Base-by-base conservation (phyloP, 1,139 yeast species). In the Yamadazyma aaseri region DNA sequence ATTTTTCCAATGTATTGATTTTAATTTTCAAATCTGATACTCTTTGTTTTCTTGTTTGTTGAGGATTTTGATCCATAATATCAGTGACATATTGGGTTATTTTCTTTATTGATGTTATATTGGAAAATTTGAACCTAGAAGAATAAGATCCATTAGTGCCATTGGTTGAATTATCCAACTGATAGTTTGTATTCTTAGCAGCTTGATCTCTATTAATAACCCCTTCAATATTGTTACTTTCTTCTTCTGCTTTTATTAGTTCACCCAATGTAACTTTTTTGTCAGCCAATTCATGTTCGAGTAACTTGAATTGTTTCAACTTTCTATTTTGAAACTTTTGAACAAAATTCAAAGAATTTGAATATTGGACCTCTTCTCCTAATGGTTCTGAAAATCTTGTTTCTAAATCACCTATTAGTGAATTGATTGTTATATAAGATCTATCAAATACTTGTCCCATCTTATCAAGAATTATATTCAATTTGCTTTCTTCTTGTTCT, bases 371-470 rank as follows among this genome's bases (percentile, higher is more conserved):
- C 12, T 86, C 76, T 52, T 90, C 97, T 5, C 86, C 81, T 21
- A 90, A 63, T 4, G 95, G 95, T 52, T 90, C 97, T 26, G 86
- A 75, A 46, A 89, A 81, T 35, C 79, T 77, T 7, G 86, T 76
- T 42, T 86, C 81, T 29, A 90, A 64, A 29, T 79, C 76, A 26
- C 79, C 74, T n/a, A 83, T 80, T 15, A 90, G 65, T 4, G 79
- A 69, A 42, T 81, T 85, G 25, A 87, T 71, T 10, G 85, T 72
- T 27, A 82, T 67, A 38, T 79, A 81, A 22, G 81, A 78, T 28
- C 85, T 73, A 52, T 87, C 96, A 49, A 84, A 81, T 0, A 85
- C 81, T 51, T 83, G 87, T 3, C 97, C 96, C 10, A 86, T 73
- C 42, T 79, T 76, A 45, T 89, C 95, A 36, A 69, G 55, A 1